These are phyloP conservation scores for Nicotiana benthamiana DNA, from an alignment of 257 asterid genomes.

Conservation along the genomic window DNA sequence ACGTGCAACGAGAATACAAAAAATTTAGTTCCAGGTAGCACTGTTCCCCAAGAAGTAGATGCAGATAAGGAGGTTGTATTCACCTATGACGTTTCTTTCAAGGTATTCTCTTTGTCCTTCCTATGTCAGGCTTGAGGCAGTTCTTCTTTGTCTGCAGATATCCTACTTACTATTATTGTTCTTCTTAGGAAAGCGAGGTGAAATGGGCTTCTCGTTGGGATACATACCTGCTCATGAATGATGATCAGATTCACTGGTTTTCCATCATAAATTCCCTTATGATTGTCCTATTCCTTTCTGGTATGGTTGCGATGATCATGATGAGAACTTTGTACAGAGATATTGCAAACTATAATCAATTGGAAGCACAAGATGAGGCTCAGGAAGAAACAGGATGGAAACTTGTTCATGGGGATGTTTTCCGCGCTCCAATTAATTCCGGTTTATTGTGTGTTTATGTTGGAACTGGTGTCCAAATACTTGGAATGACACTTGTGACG, in stretches of 20 bases:
- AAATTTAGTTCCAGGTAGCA: constrained; percentile 55
- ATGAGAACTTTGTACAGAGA: constrained; percentile 88
- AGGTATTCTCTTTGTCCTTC: constrained; percentile 30
- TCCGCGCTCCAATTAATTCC: constrained; percentile 54
- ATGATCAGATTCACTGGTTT: constrained; percentile 92
- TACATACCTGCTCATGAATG: constrained; percentile 88
- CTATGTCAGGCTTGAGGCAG: neutral
- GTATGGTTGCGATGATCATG: constrained; percentile 96
- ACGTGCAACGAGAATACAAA: constrained; percentile 77
- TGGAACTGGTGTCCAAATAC: constrained; percentile 77
- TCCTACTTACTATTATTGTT: constrained; percentile 2
- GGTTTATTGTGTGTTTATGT: constrained; percentile 77
- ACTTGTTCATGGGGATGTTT: constrained; percentile 85
- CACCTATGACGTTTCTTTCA: constrained; percentile 65
- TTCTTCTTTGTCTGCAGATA: neutral
- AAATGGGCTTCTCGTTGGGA: constrained; percentile 98
- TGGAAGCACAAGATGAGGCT: constrained; percentile 87
- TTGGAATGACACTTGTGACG: constrained; percentile 80
- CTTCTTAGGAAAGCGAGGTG: constrained; percentile 56
- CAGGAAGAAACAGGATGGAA: constrained; percentile 97
- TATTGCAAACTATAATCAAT: constrained; percentile 79
- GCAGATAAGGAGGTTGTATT: constrained; percentile 56
- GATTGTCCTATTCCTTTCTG: constrained; percentile 92
- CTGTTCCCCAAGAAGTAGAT: constrained; percentile 80
- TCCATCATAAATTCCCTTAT: constrained; percentile 85